Evolutionary conservation across 768 basidiomycete genomes (phyloP), one percentile per base, ranked within the genome.

Genomic region (Naganishia randhawae): DNA sequence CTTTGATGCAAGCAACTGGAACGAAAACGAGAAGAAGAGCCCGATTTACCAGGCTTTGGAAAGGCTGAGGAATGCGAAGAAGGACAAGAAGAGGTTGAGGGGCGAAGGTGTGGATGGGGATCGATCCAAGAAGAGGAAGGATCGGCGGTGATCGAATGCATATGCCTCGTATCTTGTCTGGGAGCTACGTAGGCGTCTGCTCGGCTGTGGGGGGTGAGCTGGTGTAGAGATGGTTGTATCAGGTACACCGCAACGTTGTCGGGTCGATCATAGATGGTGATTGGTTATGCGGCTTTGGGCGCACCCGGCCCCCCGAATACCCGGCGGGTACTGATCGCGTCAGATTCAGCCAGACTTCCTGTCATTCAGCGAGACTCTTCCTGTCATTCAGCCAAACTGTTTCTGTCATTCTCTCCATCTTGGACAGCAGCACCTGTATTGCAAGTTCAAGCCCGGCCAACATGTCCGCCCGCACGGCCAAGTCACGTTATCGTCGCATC

Each of bases 1-100:
- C 80, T 95, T 87, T 78, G 90, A 94, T 74, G 71, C 87, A 7
- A 63, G 71, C 39, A 42, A 53, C 22, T 68, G 67, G 67, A 68
- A 63, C 32, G 45, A 29, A 6, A 48, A 50, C 25, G 48, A 68
- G 22, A 42, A 57, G 41, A 67, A 67, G 53, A 50, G 57, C 22
- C 55, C 57, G 55, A 68, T 57, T 5, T 68, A 61, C 57, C 57
- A 63, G 50, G 67, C 67, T 62, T 37, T 68, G 31, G 45, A 62
- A 50, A 54, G 41, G 17, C 25, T 63, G n/a, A 62, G 50, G 37
- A 57, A 62, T 25, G 42, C 57, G 19, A 37, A 42, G 16, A 67
- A 45, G 66, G 66, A 61, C 37, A 61, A 61, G 57, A 61, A 61
- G 57, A 35, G 57, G 19, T 10, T 61, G n/a, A 61, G 57, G 37